phyloP scores from a whole-genome alignment of 1,284 basidiomycete genomes.

The Rhodotorula sp. region DNA sequence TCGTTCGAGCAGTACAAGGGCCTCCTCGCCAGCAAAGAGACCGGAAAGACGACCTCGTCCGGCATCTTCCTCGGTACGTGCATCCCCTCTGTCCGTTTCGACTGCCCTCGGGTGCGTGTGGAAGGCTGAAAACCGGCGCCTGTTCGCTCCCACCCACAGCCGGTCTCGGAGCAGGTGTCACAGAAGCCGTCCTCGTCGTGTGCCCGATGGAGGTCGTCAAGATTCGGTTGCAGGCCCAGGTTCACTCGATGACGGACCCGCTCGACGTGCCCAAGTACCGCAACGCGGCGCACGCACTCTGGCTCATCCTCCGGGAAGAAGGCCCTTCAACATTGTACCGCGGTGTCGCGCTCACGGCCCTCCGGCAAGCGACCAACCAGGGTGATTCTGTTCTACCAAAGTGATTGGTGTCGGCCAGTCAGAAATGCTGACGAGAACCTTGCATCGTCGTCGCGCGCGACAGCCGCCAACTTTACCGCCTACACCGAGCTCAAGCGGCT shows the following conservation, averaged over 20 bases:
- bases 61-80: conserved; percentile 62
- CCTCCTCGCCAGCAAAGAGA: conserved; percentile 70
- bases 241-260: conserved; percentile 95
- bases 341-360: conserved; percentile 81
- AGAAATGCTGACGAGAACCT: not conserved
- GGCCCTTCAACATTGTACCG: conserved; percentile 83
- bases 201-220: conserved; percentile 99
- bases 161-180: conserved; percentile 89
- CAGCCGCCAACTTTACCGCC: conserved; percentile 94
- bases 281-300: conserved; percentile 95
- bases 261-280: conserved; percentile 90
- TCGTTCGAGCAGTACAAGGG: conserved; percentile 95
- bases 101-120: no score
- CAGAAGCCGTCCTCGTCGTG: conserved; percentile 91
- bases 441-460: not conserved
- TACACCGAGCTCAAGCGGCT: conserved; percentile 95
- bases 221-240: conserved; percentile 96
- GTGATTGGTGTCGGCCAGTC: not conserved
- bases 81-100: not conserved
- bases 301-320: conserved; percentile 92
- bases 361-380: conserved; percentile 97
- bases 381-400: conserved; percentile 55
- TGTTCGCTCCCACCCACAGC: conserved; percentile 54
- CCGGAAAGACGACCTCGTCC: conserved; percentile 71
- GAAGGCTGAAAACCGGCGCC: not conserved